Conservation (phyloP, 192 early-diverging fungal genomes). For the Thamnidium elegans region DNA sequence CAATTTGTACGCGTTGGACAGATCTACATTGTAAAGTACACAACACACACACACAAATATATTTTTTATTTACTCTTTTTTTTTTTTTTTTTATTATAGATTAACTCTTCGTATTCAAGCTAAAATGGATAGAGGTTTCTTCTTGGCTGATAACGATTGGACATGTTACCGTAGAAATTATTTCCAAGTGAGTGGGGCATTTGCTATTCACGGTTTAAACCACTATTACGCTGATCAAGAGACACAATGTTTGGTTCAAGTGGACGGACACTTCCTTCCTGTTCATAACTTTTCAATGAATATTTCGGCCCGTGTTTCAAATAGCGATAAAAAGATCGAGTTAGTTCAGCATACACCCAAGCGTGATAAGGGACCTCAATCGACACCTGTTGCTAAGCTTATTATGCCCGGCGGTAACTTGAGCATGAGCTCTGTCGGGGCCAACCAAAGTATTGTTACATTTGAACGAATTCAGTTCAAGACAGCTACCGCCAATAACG, state of each 20-base stretch:
- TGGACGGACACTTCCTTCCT: constrained; percentile 48
- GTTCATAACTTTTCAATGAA: constrained; percentile 73
- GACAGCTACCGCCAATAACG: constrained; percentile 93
- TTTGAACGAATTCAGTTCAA: constrained; percentile 98
- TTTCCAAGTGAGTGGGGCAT: constrained; percentile 76
- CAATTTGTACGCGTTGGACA: constrained; percentile 63
- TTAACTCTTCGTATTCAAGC: constrained; percentile 52
- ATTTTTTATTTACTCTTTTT: constrained; percentile 1
- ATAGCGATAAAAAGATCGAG: constrained; percentile 73
- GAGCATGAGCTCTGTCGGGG: constrained; percentile 40
- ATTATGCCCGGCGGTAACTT: constrained; percentile 62
- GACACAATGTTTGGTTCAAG: constrained; percentile 64
- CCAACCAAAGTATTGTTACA: constrained; percentile 50
- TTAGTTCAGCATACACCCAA: constrained; percentile 90
- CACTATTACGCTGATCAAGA: constrained; percentile 44
- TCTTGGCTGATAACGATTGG: constrained; percentile 85
- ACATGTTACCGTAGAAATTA: constrained; percentile 94
- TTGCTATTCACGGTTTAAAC: constrained; percentile 42
- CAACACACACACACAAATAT: constrained; percentile 1
- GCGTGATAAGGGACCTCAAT: constrained; percentile 93
- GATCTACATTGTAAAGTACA: constrained; percentile 41
- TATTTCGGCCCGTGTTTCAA: constrained; percentile 71
- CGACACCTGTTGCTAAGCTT: constrained; percentile 57
- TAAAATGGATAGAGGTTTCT: constrained; percentile 92
- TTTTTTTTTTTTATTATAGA: constrained; percentile 2